Evolutionary conservation across 768 basidiomycete genomes (phyloP).

Genomic region (Termitomyces sp.): DNA sequence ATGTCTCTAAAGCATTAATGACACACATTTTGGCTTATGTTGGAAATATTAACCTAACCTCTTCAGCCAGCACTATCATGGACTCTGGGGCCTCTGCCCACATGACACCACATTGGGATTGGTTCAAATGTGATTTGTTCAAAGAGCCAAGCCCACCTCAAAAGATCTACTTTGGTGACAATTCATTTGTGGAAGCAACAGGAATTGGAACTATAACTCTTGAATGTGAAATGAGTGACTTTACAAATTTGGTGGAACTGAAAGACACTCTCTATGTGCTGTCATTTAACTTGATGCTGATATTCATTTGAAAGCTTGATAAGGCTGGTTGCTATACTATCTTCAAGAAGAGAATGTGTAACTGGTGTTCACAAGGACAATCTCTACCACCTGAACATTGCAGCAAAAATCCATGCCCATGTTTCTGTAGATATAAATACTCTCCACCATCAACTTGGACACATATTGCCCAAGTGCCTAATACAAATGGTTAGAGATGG

Average conservation of each 20-base stretch:
- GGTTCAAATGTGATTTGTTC: not conserved
- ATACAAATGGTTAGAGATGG: not conserved
- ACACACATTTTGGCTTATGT: not conserved
- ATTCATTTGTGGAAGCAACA: no score
- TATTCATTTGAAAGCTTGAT: not conserved
- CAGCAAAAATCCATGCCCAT: not conserved
- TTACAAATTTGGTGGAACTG: not conserved
- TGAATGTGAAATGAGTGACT: not conserved
- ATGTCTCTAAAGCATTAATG: not conserved
- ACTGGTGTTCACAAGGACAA: not conserved
- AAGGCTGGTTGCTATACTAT: not conserved
- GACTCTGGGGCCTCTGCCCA: not conserved
- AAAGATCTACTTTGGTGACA: no score
- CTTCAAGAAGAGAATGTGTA: not conserved
- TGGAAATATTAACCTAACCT: not conserved
- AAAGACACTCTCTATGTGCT: not conserved
- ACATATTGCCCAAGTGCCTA: not conserved
- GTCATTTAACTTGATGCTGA: not conserved
- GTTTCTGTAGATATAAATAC: not conserved
- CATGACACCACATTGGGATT: not conserved
- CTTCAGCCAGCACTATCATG: not conserved
- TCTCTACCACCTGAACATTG: not conserved
- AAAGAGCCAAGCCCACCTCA: not conserved
- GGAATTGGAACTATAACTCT: not conserved
- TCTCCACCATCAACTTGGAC: not conserved